Evolutionary conservation across 805 yeast genomes (phyloP).

Genomic region (Candida schatavii): DNA sequence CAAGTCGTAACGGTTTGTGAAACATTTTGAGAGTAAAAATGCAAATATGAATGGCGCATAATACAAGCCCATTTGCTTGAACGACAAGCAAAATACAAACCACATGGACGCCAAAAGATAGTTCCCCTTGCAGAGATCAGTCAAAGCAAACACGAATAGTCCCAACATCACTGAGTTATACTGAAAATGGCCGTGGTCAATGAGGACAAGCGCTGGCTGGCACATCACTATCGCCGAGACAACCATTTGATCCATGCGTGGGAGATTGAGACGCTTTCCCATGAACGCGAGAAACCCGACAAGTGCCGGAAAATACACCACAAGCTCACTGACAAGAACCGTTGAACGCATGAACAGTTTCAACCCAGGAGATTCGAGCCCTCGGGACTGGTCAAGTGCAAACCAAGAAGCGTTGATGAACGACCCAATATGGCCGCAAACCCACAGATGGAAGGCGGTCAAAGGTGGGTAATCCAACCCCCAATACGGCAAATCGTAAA

Average conservation of each 20-base stretch:
- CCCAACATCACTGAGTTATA: constrained; percentile 95
- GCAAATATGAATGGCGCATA: constrained; percentile 88
- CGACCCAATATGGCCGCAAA: constrained; percentile 71
- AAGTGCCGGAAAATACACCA: constrained; percentile 78
- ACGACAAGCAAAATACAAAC: constrained; percentile 74
- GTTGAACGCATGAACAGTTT: constrained; percentile 85
- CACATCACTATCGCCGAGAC: constrained; percentile 76
- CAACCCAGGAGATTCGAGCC: constrained; percentile 62
- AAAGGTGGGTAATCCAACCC: constrained; percentile 96
- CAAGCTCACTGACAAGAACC: constrained; percentile 69
- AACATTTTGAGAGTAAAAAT: constrained; percentile 59
- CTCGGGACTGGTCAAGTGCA: constrained; percentile 67
- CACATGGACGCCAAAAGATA: constrained; percentile 67
- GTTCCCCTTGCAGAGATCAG: constrained; percentile 61
- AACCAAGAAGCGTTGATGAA: constrained; percentile 73
- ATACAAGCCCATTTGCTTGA: constrained; percentile 94
- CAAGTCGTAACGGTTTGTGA: constrained; percentile 17
- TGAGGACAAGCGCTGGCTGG: constrained; percentile 77
- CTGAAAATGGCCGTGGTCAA: constrained; percentile 98
- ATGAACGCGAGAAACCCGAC: constrained; percentile 67
- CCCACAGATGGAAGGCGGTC: constrained; percentile 89
- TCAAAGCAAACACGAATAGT: constrained; percentile 64
- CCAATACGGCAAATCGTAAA: constrained; percentile 88
- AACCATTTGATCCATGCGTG: constrained; percentile 72
- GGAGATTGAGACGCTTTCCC: constrained; percentile 53